Percentiles rank a stretch among this genome's conserved stretches.
phyloP scores from a whole-genome alignment of 1,139 yeast genomes.

The Saccharomycopsis hybrid region DNA sequence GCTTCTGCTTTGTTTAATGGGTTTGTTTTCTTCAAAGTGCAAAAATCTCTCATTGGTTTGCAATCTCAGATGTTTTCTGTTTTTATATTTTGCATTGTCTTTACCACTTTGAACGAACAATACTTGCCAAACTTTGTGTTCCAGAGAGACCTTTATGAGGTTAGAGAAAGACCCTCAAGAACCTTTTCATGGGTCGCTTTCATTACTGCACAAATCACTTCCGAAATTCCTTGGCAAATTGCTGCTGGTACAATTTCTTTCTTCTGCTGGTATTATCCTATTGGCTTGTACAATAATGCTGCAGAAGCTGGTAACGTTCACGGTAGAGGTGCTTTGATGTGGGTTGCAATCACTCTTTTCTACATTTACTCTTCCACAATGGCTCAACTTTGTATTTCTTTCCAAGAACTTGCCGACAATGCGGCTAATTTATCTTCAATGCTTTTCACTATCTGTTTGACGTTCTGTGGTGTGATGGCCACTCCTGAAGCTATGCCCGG shows the following conservation, averaged over 20 bases:
- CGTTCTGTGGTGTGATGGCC: constrained; percentile 80
- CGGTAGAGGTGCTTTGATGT: constrained; percentile 62
- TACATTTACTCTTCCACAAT: constrained; percentile 55
- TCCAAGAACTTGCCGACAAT: constrained; percentile 43
- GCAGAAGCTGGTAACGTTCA: constrained; percentile 42
- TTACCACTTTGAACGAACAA: constrained; percentile 64
- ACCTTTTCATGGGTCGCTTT: constrained; percentile 57
- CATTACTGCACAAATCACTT: constrained; percentile 57
- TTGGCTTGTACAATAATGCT: constrained; percentile 61
- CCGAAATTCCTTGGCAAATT: constrained; percentile 73
- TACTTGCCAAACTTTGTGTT: constrained; percentile 62
- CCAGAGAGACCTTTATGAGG: constrained; percentile 79
- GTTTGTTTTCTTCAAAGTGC: constrained; percentile 58
- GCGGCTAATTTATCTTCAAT: constrained; percentile 66
- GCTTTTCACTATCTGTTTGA: constrained; percentile 59
- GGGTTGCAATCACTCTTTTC: constrained; percentile 51
- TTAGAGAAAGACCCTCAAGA: constrained; percentile 80
- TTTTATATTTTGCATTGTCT: constrained; percentile 61
- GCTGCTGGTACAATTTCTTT: constrained; percentile 58
- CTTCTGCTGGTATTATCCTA: constrained; percentile 78
- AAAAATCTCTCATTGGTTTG: constrained; percentile 50
- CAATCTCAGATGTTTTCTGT: constrained; percentile 64
- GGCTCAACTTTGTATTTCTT: constrained; percentile 50
- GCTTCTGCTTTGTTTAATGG: constrained; percentile 47
- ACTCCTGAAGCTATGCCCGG: constrained; percentile 50